Evolutionary conservation across 2,329 filamentous ascomycete species (phyloP).

Genomic region (Fusarium longipes): DNA sequence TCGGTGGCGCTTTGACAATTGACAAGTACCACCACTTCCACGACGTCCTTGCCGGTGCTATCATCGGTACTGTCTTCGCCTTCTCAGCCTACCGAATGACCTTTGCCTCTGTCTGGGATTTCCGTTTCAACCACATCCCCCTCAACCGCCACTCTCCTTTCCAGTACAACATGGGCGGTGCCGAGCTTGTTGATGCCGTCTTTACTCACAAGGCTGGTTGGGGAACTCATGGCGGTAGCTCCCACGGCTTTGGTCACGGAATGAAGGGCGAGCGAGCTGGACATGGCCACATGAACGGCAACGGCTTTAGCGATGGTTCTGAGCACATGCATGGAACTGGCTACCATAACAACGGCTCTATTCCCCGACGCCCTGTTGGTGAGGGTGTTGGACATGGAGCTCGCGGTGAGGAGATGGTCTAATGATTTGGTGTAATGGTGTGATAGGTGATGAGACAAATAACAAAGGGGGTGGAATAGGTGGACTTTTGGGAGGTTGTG

Average conservation of each 20-base stretch:
- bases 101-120: slow-evolving; percentile 76
- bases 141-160: slow-evolving; percentile 69
- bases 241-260: slow-evolving; percentile 8
- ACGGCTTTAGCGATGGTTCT: slow-evolving; percentile 27
- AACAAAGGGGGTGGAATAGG: too few species aligned
- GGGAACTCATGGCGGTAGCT: slow-evolving; percentile 54
- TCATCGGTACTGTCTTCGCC: slow-evolving; percentile 74
- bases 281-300: background rate
- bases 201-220: slow-evolving; percentile 71
- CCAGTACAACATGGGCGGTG: slow-evolving; percentile 57
- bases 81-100: slow-evolving; percentile 74
- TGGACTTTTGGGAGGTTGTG: too few species aligned
- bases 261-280: background rate
- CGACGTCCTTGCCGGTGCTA: slow-evolving; percentile 73
- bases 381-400: slow-evolving; percentile 3
- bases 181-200: slow-evolving; percentile 64
- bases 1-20: slow-evolving; percentile 76
- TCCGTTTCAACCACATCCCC: slow-evolving; percentile 72
- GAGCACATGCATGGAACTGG: slow-evolving; percentile 29
- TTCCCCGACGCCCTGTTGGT: slow-evolving; percentile 35
- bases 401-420: slow-evolving; percentile 35
- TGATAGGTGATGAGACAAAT: background rate
- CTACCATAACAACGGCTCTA: slow-evolving; percentile 23
- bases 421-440: background rate
- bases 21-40: slow-evolving; percentile 83